Evolutionary conservation across 257 asterid species (phyloP).

Genomic region (Solanum infundibuliforme): DNA sequence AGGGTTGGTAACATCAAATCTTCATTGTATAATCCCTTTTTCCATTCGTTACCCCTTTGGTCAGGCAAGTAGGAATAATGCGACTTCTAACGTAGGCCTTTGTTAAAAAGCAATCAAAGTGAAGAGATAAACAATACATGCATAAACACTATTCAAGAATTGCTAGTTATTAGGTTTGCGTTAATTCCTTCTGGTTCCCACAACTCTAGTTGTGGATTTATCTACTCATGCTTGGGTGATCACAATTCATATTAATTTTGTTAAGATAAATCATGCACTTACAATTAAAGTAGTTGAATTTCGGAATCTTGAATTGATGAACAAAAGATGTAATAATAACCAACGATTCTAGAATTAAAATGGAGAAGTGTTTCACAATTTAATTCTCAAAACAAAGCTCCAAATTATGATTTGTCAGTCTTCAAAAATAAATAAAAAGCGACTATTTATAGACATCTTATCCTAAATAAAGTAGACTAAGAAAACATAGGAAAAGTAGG

Average conservation of each 20-base stretch:
- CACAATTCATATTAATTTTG: background rate
- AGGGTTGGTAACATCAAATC: background rate
- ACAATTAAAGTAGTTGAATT: background rate
- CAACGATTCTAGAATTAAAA: background rate
- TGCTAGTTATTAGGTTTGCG: background rate
- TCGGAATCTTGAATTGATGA: background rate
- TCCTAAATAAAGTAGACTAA: background rate
- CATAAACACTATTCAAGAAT: background rate
- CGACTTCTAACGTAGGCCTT: background rate
- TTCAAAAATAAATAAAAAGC: too few relatives aligned
- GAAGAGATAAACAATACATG: background rate
- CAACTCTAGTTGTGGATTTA: background rate
- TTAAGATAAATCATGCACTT: background rate
- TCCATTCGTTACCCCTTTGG: background rate
- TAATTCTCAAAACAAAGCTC: background rate
- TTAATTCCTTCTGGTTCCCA: background rate
- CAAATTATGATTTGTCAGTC: background rate
- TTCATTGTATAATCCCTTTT: background rate
- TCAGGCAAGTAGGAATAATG: background rate
- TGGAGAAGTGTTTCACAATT: background rate
- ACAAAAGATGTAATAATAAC: background rate
- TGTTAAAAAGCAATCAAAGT: background rate
- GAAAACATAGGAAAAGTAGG: background rate
- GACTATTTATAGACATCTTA: background rate
- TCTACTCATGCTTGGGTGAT: background rate